phyloP scores from a whole-genome alignment of 768 basidiomycete species.

The Coprinopsis cinerea region DNA sequence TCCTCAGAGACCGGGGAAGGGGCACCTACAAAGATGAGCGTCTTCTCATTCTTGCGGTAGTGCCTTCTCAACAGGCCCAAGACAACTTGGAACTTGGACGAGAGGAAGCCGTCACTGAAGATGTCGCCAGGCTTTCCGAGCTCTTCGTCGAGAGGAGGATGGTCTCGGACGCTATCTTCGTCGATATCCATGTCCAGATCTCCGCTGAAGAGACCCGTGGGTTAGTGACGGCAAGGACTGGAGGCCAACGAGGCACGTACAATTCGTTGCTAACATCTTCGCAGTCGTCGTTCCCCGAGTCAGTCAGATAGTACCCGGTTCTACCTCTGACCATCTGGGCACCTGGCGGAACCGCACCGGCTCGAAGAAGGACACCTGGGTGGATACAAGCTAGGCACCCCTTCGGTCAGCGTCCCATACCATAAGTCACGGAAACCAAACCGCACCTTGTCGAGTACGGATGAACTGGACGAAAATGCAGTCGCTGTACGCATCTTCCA shows the following conservation, averaged over 20 bases:
- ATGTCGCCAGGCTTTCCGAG: not conserved
- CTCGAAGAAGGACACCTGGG: too few species aligned
- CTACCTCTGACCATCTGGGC: not conserved
- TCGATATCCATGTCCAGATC: not conserved
- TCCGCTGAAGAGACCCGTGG: not conserved
- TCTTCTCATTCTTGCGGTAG: constrained; percentile 1
- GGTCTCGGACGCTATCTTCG: not conserved
- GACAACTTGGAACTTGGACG: constrained; percentile 3
- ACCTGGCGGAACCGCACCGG: not conserved
- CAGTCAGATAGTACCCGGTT: not conserved
- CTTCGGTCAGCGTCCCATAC: too few species aligned
- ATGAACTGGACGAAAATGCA: too few species aligned
- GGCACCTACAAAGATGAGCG: constrained; percentile 2
- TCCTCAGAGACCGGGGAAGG: not conserved
- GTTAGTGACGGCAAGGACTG: not conserved
- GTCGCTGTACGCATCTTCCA: too few species aligned
- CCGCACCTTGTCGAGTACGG: too few species aligned
- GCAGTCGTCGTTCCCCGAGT: not conserved
- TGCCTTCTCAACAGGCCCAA: not conserved
- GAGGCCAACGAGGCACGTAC: too few species aligned
- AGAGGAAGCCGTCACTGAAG: constrained; percentile 1
- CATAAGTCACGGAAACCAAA: too few species aligned
- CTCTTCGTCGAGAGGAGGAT: not conserved
- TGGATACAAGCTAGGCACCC: too few species aligned
- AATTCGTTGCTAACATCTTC: constrained; percentile 4